These are phyloP conservation scores for Arabidopsis lyrata DNA, from an alignment of 441 rosid species.

Conservation along the genomic window DNA sequence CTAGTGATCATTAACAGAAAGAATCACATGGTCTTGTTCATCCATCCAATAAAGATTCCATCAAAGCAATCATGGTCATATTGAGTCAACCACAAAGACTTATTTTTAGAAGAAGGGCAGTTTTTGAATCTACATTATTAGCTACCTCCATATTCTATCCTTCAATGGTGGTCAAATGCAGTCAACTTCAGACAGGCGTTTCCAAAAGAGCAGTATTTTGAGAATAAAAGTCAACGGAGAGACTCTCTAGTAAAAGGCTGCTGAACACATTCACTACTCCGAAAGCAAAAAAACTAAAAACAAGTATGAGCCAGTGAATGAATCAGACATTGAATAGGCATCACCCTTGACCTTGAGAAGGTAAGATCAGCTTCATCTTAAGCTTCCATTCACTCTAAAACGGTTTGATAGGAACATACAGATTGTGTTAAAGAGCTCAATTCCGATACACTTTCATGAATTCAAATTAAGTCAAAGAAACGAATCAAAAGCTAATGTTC, in stretches of 20 bases:
- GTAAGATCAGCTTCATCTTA: neutral
- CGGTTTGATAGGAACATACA: neutral
- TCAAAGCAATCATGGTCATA: slow-evolving; percentile 24
- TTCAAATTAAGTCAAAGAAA: neutral
- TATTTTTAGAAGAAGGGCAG: neutral
- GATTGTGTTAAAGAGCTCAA: slow-evolving; percentile 11
- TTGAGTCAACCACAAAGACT: slow-evolving; percentile 13
- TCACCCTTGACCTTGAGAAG: neutral
- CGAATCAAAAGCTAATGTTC: slow-evolving; percentile 22
- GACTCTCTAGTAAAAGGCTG: slow-evolving; percentile 21
- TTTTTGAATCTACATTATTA: slow-evolving; percentile 28
- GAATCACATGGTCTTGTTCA: slow-evolving; percentile 13
- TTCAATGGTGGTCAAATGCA: slow-evolving; percentile 33
- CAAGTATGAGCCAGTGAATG: slow-evolving; percentile 29
- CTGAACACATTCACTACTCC: slow-evolving; percentile 16
- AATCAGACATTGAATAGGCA: slow-evolving; percentile 7
- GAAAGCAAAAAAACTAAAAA: neutral
- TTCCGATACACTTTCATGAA: slow-evolving; percentile 6
- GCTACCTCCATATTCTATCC: neutral
- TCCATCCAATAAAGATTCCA: slow-evolving; percentile 12
- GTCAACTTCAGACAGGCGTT: slow-evolving; percentile 15
- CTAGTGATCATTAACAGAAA: slow-evolving; percentile 19
- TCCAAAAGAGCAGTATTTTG: slow-evolving; percentile 12
- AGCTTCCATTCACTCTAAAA: neutral
- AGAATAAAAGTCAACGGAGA: slow-evolving; percentile 33